Evolutionary conservation across 2,329 filamentous ascomycete species (phyloP).

Genomic region (Xylaria sp.): DNA sequence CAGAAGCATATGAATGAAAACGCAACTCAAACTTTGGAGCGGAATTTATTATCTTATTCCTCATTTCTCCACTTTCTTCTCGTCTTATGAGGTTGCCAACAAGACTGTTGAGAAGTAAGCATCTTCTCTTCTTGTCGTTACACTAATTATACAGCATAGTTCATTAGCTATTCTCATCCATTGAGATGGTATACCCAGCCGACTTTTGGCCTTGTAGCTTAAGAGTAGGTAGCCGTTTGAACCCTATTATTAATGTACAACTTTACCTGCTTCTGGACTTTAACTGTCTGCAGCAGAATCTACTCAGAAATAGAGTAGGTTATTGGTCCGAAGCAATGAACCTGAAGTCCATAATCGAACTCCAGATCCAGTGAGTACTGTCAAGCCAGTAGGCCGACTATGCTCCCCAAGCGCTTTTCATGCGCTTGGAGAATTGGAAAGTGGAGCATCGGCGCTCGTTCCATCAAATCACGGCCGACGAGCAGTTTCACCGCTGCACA

Average conservation of each 20-base stretch:
- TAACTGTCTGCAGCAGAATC: not conserved
- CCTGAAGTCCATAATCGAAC: not conserved
- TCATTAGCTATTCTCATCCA: not conserved
- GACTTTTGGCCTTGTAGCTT: not conserved
- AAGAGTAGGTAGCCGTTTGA: not conserved
- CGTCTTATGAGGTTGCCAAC: slow-evolving; percentile 4
- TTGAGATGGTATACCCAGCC: not conserved
- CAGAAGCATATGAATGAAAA: slow-evolving; percentile 6
- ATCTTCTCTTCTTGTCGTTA: slow-evolving; percentile 8
- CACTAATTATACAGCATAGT: slow-evolving; percentile 16
- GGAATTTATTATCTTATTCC: slow-evolving; percentile 6
- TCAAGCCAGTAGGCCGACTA: not conserved
- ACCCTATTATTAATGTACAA: not conserved
- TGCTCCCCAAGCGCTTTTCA: not conserved
- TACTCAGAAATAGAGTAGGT: not conserved
- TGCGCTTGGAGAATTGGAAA: slow-evolving; percentile 9
- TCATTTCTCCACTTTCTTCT: not conserved
- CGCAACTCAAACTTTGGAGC: slow-evolving; percentile 1
- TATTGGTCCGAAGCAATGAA: not conserved
- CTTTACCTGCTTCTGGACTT: slow-evolving; percentile 14
- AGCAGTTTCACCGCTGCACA: slow-evolving; percentile 41
- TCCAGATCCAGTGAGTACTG: not conserved
- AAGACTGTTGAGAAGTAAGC: slow-evolving; percentile 13
- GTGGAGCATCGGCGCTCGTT: slow-evolving; percentile 13
- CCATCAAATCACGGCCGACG: slow-evolving; percentile 10